Base-by-base conservation (phyloP, 345 rosid species). In the Anastatica hierochuntica region DNA sequence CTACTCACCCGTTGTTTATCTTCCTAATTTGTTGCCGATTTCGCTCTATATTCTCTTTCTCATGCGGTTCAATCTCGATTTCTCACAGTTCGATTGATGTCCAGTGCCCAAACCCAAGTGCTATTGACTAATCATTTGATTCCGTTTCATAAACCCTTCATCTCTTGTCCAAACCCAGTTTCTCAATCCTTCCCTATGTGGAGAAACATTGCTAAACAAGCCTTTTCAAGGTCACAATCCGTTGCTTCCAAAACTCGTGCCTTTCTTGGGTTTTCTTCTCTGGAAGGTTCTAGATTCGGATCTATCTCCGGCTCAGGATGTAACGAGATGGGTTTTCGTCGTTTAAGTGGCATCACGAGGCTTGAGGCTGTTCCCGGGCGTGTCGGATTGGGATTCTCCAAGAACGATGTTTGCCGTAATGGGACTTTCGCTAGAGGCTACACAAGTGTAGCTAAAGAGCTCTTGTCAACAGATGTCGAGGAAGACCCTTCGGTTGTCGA, bases 391-490 rank as follows among this genome's bases (percentile, higher is more conserved):
- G 72, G 62, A 34, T 39, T 57, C 10, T 39, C 42, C 19, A 68
- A 64, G 49, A 62, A 54, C 43, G 67, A 62, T 27, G 63, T 66
- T 37, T 65, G 70, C 49, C 53, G 65, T 67, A 35, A 49, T 50
- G 80, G 92, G 57, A 55, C 77, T 46, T 74, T 69, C 35, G 56
- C 72, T 12, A 83, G 79, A 81, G 77, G 76, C 23, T 83, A 70
- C 45, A 71, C 63, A 29, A 82, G 81, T 60, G 84, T 85, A 50
- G 99, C 97, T 0, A 95, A 88, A 79, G 97, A 88, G 43, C 80
- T 83, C 44, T 72, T 85, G 0, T 74, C 97, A 0, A 88, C 87
- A 11, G 97, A 85, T 17, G 70, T 65, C 1, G 99, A 92, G 61
- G 95, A 88, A 34, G 94, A 83, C 2, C 68, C 74, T 16, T 68